Evolutionary conservation across 179 eudicot genomes (phyloP), one percentile per base, ranked within the genome.

Genomic region (Kewa caespitosa): DNA sequence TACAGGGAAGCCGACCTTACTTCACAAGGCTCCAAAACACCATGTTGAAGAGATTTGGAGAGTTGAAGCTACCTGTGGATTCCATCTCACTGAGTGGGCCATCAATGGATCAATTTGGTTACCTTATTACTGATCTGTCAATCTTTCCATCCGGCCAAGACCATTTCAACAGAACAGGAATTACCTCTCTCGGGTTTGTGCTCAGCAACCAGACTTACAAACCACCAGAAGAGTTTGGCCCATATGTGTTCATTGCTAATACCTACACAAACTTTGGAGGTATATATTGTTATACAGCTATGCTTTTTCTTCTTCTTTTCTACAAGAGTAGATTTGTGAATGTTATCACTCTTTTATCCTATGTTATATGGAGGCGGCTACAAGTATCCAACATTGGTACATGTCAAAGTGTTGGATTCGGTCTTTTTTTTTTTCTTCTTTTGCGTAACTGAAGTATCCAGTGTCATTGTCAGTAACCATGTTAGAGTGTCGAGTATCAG

Each of bases 121-220:
- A 87, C 82, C 82, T 88, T 31, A 74, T 72, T 39, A 63, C 88
- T 72, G 67, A 36, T 17, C 25, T 89, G 31, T 69, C 79, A 38
- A 67, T 92, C 39, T 92, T 89, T 85, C 96, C 96, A 25, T 71
- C 79, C 14, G 81, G 76, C 34, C 73, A 83, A 68, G 84, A 81
- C 55, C 28, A 62, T 55, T 92, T 92, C 72, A 87, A 89, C 72
- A 76, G 85, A 74, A 89, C 92, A 15, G 88, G 83, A 32, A 60
- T 92, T 46, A 73, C 80, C n/a, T 61, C 46, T 0, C 79, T 92
- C 80, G 91, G 86, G 71, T 83, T 81, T 68, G 73, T 82, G 68
- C 87, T 92, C 55, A 92, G 82, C 79, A 81, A 84, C 73, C 92
- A 91, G 81, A 82, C 81, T 50, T 89, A 72, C 72, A 55, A 80